A percentile compares a stretch with the other conserved stretches of the same genome.
phyloP scores from a whole-genome alignment of 768 basidiomycete species.

The Mycena olivaceomarginata region DNA sequence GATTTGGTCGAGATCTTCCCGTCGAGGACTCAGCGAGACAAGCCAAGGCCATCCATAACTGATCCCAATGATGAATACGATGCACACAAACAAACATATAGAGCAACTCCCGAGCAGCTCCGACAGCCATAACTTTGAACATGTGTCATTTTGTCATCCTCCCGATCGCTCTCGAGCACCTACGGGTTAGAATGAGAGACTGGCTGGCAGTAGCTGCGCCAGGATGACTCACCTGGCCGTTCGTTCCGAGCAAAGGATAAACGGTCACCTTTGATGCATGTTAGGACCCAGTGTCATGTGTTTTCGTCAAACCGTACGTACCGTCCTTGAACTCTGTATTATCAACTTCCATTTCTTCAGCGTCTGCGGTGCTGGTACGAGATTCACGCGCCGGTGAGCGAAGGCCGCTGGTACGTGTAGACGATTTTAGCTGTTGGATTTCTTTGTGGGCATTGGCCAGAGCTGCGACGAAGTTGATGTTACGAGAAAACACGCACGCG shows the following conservation, averaged over 20 bases:
- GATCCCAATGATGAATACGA: background rate
- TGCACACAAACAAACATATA: background rate
- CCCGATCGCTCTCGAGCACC: conserved; percentile 18
- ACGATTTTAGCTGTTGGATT: conserved; percentile 39
- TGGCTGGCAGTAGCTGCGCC: background rate
- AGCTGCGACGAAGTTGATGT: conserved; percentile 11
- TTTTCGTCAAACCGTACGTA: background rate
- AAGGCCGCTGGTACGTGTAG: background rate
- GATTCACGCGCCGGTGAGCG: background rate
- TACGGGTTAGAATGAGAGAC: background rate
- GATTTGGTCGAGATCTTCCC: too few species aligned
- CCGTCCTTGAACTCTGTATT: conserved; percentile 34
- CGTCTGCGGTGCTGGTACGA: conserved; percentile 27
- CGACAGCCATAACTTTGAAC: background rate
- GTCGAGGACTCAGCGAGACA: background rate
- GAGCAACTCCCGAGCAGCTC: background rate
- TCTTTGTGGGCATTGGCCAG: conserved; percentile 39
- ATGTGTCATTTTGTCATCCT: background rate
- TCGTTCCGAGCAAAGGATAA: conserved; percentile 25
- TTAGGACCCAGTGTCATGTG: background rate
- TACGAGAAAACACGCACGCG: background rate
- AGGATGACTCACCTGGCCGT: conserved; percentile 19
- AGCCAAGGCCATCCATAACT: background rate
- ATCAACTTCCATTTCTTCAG: conserved; percentile 35
- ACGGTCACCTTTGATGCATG: conserved; percentile 4